Base-by-base conservation (phyloP, 805 yeast genomes). In the Spencermartinsiella europaea region DNA sequence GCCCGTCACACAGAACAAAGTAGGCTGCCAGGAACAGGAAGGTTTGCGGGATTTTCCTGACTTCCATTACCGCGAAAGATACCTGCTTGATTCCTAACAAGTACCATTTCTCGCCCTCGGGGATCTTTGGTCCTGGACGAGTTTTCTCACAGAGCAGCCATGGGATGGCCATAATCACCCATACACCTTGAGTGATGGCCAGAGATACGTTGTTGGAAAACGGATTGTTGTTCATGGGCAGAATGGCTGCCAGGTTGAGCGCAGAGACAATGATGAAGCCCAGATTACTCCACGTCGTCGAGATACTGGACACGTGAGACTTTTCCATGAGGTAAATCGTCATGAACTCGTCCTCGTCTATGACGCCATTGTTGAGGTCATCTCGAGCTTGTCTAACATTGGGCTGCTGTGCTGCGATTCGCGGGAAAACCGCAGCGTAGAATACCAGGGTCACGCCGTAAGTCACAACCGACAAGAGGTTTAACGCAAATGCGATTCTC, bases 401-500 rank as follows among this genome's bases (percentile, higher is more conserved):
- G 14, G 53, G 53, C 38, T 43, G 47, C 16, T 46, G 46, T n/a
- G 46, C 45, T 20, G 53, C 53, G 14, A 49, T 22, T 37, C 50
- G 17, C 7, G 53, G 53, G 38, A 49, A 49, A 17, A 44, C 43
- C 10, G 53, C 53, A 27, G 53, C 44, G 22, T 43, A 49, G 40
- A 49, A 49, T 8, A 43, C 47, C 35, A 46, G 43, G 14, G 48
- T 40, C 17, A 34, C 50, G 20, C 49, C 47, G 35, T 46, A 49
- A 1, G 48, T 34, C 2, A 49, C 21, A 21, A 40, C 47, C 3
- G 42, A 38, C 17, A 49, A 19, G 16, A 49, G 33, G 21, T 44
- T 46, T 15, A 49, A 35, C 1, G 39, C 53, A 22, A 34, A 46
- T 3, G 53, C 53, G 22, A 34, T 35, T 33, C 33, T 5, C 46